A percentile compares a stretch with the other conserved stretches of the same genome.
phyloP scores from a whole-genome alignment of 345 rosid species.

The Linum tenue region DNA sequence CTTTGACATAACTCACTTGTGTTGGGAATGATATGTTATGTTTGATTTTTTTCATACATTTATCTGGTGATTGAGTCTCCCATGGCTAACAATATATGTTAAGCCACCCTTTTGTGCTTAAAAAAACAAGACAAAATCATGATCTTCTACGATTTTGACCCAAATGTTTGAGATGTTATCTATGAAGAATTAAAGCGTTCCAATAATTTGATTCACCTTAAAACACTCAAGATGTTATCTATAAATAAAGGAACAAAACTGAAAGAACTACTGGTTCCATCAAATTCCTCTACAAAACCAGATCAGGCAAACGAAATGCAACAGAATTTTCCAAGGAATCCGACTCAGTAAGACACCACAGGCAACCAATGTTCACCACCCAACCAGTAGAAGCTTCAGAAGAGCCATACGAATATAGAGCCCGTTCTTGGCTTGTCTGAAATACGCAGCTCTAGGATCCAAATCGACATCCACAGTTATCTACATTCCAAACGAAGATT shows the following conservation, averaged over 20 bases:
- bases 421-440: conserved; percentile 97
- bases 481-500: conserved; percentile 18
- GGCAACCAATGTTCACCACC: conserved; percentile 27
- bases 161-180: too few species aligned
- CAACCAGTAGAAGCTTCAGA: conserved; percentile 49
- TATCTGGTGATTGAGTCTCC: too few species aligned
- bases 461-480: conserved; percentile 67
- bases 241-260: neutral
- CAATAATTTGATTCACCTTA: too few species aligned
- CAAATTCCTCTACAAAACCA: neutral
- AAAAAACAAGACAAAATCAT: too few species aligned
- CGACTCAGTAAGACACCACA: neutral
- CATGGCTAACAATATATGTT: too few species aligned
- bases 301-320: neutral
- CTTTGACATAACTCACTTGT: too few species aligned
- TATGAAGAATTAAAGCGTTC: too few species aligned
- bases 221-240: too few species aligned
- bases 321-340: neutral
- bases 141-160: too few species aligned
- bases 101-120: too few species aligned
- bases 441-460: conserved; percentile 94
- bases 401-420: conserved; percentile 95
- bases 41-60: too few species aligned
- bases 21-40: too few species aligned
- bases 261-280: neutral